Evolutionary conservation across 495 filamentous ascomycete species (phyloP), one percentile per base, ranked within the genome.

Genomic region (Penicillium ochrochloron): DNA sequence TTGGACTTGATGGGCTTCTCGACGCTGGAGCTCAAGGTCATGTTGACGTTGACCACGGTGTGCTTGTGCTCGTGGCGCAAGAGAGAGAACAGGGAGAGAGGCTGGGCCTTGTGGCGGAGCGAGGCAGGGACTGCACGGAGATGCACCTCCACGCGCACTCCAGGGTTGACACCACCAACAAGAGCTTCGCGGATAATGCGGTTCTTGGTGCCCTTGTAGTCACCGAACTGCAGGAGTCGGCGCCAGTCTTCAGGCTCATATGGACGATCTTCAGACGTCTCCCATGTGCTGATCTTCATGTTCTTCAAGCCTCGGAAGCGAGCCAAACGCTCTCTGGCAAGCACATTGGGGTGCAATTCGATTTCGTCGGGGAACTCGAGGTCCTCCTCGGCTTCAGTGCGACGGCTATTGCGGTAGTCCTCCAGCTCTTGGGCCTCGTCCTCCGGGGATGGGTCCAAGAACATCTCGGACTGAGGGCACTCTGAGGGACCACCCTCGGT

Each of bases 321-420:
- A 15, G 90, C 85, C 52, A 98, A 79, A 4, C 95, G 85, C 76
- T 99, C 95, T 46, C 92, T 80, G 3, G 94, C 95, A 44, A 91
- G 82, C 2, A 94, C 92, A 56, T 94, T 88, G 0, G 96, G 95
- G 66, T 90, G 92, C 46, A 99, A 83, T 74, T 99, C 95, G 68
- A 98, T 94, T 75, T 99, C 95, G 63, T 99, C 95, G 5, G 95
- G 95, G 78, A 98, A 99, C 68, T 97, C 94, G 19, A 90, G 84
- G 72, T 99, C 94, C 25, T 98, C 94, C 58, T 91, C 82, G 23
- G 88, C 92, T 67, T 97, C 93, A 27, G 85, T 87, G 33, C 85
- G 83, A 61, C 93, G 91, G 57, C 85, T 88, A 33, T 84, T 81
- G 14, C 95, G 86, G 75, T 93, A 99, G 31, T 88, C 91, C 29